Evolutionary conservation across 2,329 filamentous ascomycete genomes (phyloP).

Genomic region (Epichloe gansuensis): DNA sequence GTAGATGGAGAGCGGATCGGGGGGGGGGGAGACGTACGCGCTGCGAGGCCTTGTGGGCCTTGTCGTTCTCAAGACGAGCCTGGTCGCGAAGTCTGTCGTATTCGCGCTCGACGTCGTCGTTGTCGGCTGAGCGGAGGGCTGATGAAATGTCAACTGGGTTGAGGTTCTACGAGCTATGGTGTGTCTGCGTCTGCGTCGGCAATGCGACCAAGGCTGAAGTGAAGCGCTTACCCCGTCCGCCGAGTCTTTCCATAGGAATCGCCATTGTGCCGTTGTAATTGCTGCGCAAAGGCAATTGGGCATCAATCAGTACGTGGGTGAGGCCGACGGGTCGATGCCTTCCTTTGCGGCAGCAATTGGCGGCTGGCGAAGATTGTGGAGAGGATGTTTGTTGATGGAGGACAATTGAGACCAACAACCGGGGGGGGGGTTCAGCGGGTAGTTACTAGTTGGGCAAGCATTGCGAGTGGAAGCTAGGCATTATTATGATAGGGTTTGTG

Average conservation of each 20-base stretch:
- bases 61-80: slow-evolving; percentile 66
- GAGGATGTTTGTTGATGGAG: neutral
- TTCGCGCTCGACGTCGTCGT: slow-evolving; percentile 61
- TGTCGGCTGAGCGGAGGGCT: slow-evolving; percentile 67
- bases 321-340: neutral
- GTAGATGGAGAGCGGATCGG: neutral
- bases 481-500: too few relatives aligned
- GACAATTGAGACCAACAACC: neutral
- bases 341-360: neutral
- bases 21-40: slow-evolving; percentile 36
- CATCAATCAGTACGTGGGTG: neutral
- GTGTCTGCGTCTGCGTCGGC: neutral
- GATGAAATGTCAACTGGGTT: neutral
- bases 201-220: neutral
- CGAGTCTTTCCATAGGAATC: slow-evolving; percentile 27
- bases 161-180: neutral
- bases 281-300: neutral
- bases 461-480: too few relatives aligned
- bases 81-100: slow-evolving; percentile 83
- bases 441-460: neutral
- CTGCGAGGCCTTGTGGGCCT: slow-evolving; percentile 67
- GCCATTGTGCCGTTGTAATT: slow-evolving; percentile 14
- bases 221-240: slow-evolving; percentile 26
- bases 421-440: neutral
- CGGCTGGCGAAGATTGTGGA: neutral